Base-by-base conservation (phyloP, 345 rosid species). In the Trapa incisa region DNA sequence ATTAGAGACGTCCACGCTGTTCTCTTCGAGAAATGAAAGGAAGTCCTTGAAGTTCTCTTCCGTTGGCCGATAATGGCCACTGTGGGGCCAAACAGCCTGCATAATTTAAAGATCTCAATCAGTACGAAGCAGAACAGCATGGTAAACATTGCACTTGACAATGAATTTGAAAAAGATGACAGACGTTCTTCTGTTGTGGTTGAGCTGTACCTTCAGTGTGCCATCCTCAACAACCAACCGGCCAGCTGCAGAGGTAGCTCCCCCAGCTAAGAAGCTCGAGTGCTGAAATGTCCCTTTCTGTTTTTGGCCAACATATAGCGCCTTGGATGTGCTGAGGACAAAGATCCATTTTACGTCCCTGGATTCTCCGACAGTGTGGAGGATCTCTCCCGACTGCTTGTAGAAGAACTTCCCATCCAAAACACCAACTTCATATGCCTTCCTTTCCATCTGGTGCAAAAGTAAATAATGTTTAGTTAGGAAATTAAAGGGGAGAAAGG, bases 71-170 rank as follows among this genome's bases (percentile, higher is more conserved):
- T 94, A 94, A 73, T 94, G 99, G 47, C 99, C 99, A 65, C 99
- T 94, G 72, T 94, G 97, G 71, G 89, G 93, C 99, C 99, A 94
- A 74, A 94, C 96, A 53, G 96, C 96, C 88, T 88, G 85, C 68
- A 54, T 5, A 67, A 47, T 72, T 47, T 29, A 65, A 47, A 76
- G 43, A 14, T 48, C 72, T 75, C 68, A 67, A 56, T 37, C 7
- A 62, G 17, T 37, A 32, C 41, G 43, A 32, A 13, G n/a, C 35
- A 1, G 52, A 12, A 17, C 0, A 39, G 48, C 48, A 45, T 45
- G 47, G 11, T 45, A 45, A 45, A 1, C n/a, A 11, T n/a, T 17
- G 36, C 14, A n/a, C 2, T 43, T 41, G 1, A 16, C 8, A 22
- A 15, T 45, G n/a, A 67, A 4, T 10, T 39, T 64, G 66, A 4